Conservation (phyloP, 116 monocot genomes). For the Dioscorea cayenensis region DNA sequence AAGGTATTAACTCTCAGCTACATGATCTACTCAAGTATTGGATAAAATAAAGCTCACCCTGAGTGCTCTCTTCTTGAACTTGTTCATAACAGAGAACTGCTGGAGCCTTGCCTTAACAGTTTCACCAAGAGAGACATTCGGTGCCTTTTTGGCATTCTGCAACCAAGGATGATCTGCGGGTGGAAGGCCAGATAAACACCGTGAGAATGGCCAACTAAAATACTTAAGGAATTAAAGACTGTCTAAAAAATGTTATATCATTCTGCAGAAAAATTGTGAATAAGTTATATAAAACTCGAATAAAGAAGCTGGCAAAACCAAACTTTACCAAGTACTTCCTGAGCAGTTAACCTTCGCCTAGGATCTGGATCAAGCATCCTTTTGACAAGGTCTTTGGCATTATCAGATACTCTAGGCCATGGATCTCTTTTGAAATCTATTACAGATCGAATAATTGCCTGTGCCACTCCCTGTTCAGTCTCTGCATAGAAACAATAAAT, state of each 20-base stretch:
- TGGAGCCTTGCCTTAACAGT: conserved; percentile 54
- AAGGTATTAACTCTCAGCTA: not conserved
- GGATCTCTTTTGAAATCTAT: conserved; percentile 85
- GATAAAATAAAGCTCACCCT: conserved; percentile 24
- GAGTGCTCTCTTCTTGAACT: conserved; percentile 72
- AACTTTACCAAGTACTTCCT: conserved; percentile 62
- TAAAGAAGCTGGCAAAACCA: not conserved
- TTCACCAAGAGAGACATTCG: conserved; percentile 67
- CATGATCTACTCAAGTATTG: not conserved
- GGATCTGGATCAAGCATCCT: conserved; percentile 81
- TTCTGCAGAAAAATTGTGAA: no score
- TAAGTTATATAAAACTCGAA: not conserved
- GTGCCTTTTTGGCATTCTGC: conserved; percentile 69
- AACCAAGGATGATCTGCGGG: conserved; percentile 72
- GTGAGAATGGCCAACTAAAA: not conserved
- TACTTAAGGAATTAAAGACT: not conserved
- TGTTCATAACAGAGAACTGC: conserved; percentile 76
- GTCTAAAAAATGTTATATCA: not conserved
- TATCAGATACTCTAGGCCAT: conserved; percentile 80
- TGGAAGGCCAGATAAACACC: not conserved
- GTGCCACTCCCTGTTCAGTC: conserved; percentile 82
- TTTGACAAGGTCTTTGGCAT: conserved; percentile 74
- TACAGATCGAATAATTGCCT: conserved; percentile 72
- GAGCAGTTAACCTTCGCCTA: conserved; percentile 48
- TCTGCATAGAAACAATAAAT: conserved; percentile 34